Conservation (phyloP, 768 basidiomycete genomes). For the Dioszegia hungarica region DNA sequence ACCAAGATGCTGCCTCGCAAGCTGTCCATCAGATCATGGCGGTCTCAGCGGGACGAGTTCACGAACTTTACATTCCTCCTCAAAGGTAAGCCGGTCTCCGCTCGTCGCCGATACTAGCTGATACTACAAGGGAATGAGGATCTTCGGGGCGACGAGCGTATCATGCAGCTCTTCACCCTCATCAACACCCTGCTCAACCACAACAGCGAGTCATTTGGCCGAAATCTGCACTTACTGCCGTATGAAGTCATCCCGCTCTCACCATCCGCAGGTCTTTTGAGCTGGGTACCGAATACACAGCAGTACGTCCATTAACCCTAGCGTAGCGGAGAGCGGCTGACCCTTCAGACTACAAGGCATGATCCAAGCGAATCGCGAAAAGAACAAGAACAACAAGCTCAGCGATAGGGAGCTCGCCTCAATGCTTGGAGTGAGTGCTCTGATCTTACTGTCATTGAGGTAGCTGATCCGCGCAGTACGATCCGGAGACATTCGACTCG, state of each 20-base stretch:
- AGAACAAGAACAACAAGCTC: constrained; percentile 27
- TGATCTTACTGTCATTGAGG: background rate
- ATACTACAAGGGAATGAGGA: constrained; percentile 35
- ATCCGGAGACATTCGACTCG: constrained; percentile 26
- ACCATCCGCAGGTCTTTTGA: constrained; percentile 37
- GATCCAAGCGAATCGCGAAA: constrained; percentile 36
- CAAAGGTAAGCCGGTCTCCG: constrained; percentile 30
- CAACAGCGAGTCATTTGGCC: constrained; percentile 37
- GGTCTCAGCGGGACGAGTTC: constrained; percentile 7
- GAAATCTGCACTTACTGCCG: constrained; percentile 43
- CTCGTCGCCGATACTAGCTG: background rate
- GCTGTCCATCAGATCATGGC: constrained; percentile 34
- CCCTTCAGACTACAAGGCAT: constrained; percentile 33
- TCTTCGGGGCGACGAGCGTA: constrained; percentile 45
- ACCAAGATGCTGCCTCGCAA: constrained; percentile 44
- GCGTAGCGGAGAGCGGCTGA: background rate
- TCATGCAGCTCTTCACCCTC: constrained; percentile 48
- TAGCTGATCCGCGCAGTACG: constrained; percentile 20
- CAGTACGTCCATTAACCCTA: too few relatives aligned
- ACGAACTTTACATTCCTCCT: constrained; percentile 42
- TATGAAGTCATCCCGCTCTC: constrained; percentile 44
- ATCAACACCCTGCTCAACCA: constrained; percentile 46
- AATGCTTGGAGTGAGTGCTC: constrained; percentile 42
- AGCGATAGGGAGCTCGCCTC: constrained; percentile 42
- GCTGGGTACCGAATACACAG: constrained; percentile 46